Evolutionary conservation across 1,284 basidiomycete species (phyloP).

Genomic region (Dichomitus squalens): DNA sequence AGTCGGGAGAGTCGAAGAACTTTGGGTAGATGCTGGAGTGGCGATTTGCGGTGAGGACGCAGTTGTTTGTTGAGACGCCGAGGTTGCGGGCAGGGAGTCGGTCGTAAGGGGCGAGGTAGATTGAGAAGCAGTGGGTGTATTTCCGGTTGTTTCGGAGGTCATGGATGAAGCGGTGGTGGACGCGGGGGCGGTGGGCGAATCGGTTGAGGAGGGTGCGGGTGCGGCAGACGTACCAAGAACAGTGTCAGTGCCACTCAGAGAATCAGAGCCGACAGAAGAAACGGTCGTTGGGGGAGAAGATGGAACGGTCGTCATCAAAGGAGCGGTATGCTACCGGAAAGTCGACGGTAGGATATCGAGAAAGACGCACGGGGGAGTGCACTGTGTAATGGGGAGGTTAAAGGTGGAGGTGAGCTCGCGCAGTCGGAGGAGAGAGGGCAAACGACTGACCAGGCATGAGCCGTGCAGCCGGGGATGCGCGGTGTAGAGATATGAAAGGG

Average conservation of each 20-base stretch:
- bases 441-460: slow-evolving; percentile 6
- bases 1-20: background rate
- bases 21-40: slow-evolving; percentile 6
- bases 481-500: slow-evolving; percentile 4
- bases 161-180: slow-evolving; percentile 1
- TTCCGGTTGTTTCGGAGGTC: slow-evolving; percentile 5
- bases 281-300: background rate
- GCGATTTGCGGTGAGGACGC: background rate
- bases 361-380: background rate
- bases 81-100: background rate
- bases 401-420: background rate
- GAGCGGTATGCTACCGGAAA: background rate
- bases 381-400: background rate
- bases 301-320: background rate
- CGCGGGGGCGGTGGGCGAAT: background rate
- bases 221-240: slow-evolving; percentile 3
- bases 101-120: background rate
- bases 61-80: slow-evolving; percentile 7
- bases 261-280: slow-evolving; percentile 13
- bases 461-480: background rate
- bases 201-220: background rate
- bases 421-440: background rate
- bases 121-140: background rate
- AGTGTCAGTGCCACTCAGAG: slow-evolving; percentile 18
- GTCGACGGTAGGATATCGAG: background rate